Percentiles rank a stretch among this genome's conserved stretches.
Evolutionary conservation across 2,329 filamentous ascomycete genomes (phyloP).

Genomic region (Atkinsonella texensis): DNA sequence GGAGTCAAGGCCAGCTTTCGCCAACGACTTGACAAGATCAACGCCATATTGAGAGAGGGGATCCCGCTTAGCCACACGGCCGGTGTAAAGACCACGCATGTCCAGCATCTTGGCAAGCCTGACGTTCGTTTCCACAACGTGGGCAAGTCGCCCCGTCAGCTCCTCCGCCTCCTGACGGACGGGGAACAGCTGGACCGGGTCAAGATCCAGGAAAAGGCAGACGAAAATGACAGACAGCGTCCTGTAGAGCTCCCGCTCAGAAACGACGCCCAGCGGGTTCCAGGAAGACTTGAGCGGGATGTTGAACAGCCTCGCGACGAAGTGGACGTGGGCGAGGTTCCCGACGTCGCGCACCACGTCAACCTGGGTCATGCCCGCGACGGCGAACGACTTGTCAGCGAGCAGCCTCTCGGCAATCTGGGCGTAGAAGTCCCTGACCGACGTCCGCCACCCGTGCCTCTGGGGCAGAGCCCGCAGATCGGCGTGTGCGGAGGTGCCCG

Average conservation of each 20-base stretch:
- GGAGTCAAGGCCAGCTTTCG: slow-evolving; percentile 48
- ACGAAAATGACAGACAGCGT: slow-evolving; percentile 54
- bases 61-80: slow-evolving; percentile 35
- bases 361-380: slow-evolving; percentile 44
- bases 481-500: slow-evolving; percentile 33
- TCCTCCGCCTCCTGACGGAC: slow-evolving; percentile 46
- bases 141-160: slow-evolving; percentile 46
- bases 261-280: slow-evolving; percentile 46
- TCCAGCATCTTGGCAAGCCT: slow-evolving; percentile 37
- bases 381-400: slow-evolving; percentile 49
- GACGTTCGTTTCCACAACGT: slow-evolving; percentile 51
- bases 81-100: slow-evolving; percentile 37
- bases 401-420: slow-evolving; percentile 50
- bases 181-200: slow-evolving; percentile 55
- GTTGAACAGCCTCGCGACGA: slow-evolving; percentile 50
- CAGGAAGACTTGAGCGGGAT: slow-evolving; percentile 53
- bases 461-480: slow-evolving; percentile 47
- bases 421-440: slow-evolving; percentile 56
- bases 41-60: slow-evolving; percentile 51
- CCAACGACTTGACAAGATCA: slow-evolving; percentile 50
- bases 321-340: slow-evolving; percentile 54
- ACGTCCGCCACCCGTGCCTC: slow-evolving; percentile 46
- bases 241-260: slow-evolving; percentile 45
- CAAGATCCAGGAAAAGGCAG: slow-evolving; percentile 52
- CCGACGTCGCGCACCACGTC: slow-evolving; percentile 61